Evolutionary conservation across 2,329 filamentous ascomycete species (phyloP), one percentile per base, ranked within the genome.

Genomic region (Cercospora berteroae): DNA sequence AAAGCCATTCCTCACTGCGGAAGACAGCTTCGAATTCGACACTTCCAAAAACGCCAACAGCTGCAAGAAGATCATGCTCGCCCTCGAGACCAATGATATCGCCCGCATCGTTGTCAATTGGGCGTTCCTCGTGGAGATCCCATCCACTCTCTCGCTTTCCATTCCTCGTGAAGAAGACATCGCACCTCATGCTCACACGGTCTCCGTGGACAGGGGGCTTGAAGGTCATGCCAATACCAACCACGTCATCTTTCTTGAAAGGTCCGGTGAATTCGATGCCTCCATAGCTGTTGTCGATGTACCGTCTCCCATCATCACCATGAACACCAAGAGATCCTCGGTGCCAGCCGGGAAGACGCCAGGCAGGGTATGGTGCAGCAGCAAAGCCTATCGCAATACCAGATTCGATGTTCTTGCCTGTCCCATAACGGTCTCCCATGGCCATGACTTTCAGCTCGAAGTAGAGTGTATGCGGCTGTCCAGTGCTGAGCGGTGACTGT

Each of bases 341-440:
- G 76, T 95, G 90, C 92, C 91, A 94, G 1, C 92, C 92, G 0
- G 92, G 92, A 67, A 94, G 84, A 7, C 92, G 86, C 81, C 92
- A 94, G 0, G 85, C 83, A 6, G 92, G 92, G 75, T 93, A 94
- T 7, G 92, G 92, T 58, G 90, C 86, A 1, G 90, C 91, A 0
- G 86, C 81, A 77, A 88, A 93, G 9, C 92, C 92, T 9, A 94
- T 76, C 0, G 88, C 90, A 1, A 94, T 80, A 44, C 86, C 85
- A 4, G 84, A 84, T 13, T 84, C 81, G 20, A 80, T 78, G 25
- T 73, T 73, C 16, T 79, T 74, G 33, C 63, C 69, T 20, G 68
- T 66, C 12, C 69, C 69, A 63, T 70, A 70, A 16, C 69, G 68
- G 62, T 70, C 68, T 23, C 82, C 82, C 64, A 85, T 79, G 18